Evolutionary conservation across 169 alveolate genomes (phyloP).

Genomic region (Eimeria praecox): DNA sequence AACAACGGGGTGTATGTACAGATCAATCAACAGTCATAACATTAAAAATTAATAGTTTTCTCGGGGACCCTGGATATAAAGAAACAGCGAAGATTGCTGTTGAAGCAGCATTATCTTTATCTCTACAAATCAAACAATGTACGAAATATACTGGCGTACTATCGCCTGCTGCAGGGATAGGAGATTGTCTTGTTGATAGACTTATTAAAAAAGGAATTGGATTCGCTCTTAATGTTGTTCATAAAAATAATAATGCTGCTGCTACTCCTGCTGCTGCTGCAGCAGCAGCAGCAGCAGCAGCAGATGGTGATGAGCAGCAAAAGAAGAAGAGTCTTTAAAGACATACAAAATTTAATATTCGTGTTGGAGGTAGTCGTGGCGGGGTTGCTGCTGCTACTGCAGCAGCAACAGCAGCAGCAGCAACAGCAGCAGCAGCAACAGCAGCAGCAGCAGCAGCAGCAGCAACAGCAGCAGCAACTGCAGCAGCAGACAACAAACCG

Average conservation of each 20-base stretch:
- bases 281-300: no score
- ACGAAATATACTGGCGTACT: constrained; percentile 5
- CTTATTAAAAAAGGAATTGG: constrained; percentile 29
- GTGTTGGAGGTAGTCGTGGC: not conserved
- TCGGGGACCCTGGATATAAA: constrained; percentile 78
- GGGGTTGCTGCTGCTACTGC: not conserved
- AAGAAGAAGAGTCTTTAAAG: not conserved
- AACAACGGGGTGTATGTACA: constrained; percentile 9
- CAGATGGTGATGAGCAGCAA: no score
- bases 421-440: constrained; percentile 11
- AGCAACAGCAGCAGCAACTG: constrained; percentile 30
- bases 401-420: constrained; percentile 42
- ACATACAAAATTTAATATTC: not conserved
- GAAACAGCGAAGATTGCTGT: constrained; percentile 75
- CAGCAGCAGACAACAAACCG: no score
- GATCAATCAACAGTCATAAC: not conserved
- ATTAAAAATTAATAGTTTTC: not conserved
- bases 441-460: constrained; percentile 45
- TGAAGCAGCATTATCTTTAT: constrained; percentile 61
- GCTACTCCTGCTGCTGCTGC: not conserved
- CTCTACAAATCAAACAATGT: constrained; percentile 11
- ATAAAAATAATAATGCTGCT: not conserved
- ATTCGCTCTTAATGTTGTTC: no score
- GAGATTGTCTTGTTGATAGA: constrained; percentile 38
- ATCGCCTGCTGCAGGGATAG: constrained; percentile 71